A percentile compares a stretch with the other conserved stretches of the same genome.
phyloP scores from a whole-genome alignment of 768 basidiomycete genomes.

The Kwoniella heveanensis region DNA sequence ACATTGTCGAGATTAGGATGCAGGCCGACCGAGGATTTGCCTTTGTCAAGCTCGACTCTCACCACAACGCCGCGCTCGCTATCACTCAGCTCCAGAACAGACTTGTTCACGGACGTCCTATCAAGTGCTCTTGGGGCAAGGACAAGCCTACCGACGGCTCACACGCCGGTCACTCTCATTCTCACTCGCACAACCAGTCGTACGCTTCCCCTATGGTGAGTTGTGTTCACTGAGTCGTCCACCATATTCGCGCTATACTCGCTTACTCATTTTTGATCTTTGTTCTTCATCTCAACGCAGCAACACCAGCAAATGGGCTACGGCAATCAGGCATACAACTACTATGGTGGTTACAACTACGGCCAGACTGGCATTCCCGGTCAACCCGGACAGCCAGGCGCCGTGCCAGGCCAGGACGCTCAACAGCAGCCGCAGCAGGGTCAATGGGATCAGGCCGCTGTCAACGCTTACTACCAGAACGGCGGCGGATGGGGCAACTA shows the following conservation, averaged over 20 bases:
- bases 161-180: conserved; percentile 66
- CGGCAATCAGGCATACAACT: conserved; percentile 32
- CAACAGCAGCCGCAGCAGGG: conserved; percentile 15
- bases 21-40: conserved; percentile 98
- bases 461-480: conserved; percentile 33
- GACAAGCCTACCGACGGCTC: conserved; percentile 63
- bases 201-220: conserved; percentile 79
- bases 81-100: conserved; percentile 96
- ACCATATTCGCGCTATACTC: conserved; percentile 62
- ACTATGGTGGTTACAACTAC: conserved; percentile 48
- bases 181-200: conserved; percentile 47
- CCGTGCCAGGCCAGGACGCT: conserved; percentile 6
- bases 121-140: conserved; percentile 99
- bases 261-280: neutral
- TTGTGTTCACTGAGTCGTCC: too few relatives aligned
- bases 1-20: conserved; percentile 98
- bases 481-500: conserved; percentile 45
- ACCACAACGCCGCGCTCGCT: conserved; percentile 97
- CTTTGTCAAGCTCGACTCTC: conserved; percentile 97
- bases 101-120: conserved; percentile 93
- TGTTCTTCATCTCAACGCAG: neutral
- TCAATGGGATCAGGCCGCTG: conserved; percentile 42
- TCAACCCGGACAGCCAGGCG: conserved; percentile 38
- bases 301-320: conserved; percentile 32
- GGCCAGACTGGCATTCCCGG: conserved; percentile 43